Base-by-base conservation (phyloP, 768 basidiomycete genomes). In the Kwoniella newhampshirensis region DNA sequence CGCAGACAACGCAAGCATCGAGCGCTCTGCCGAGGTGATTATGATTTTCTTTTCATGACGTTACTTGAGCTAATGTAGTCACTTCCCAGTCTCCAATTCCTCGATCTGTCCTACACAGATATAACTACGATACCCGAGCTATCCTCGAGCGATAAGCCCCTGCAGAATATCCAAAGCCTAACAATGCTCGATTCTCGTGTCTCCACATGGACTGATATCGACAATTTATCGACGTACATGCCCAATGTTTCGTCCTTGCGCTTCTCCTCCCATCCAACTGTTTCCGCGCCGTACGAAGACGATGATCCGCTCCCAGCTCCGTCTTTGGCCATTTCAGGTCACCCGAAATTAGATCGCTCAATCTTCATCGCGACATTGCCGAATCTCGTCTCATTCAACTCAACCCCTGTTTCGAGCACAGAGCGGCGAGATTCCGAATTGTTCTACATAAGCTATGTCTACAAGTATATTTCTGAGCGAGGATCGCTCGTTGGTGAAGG, bases 401-500 rank as follows among this genome's bases (percentile, higher is more conserved):
- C 65, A 4, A 61, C 65, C 5, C 21, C 41, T 2, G 47, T 73
- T 17, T 54, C 57, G 2, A 3, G 51, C 15, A 44, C 50, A 12
- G 74, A 75, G 39, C 27, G 74, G 37, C 39, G 62, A 25, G 74
- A 75, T 26, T 62, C 74, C 3, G 73, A 75, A 51, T 30, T 63
- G 42, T 60, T 46, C n/a, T 72, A 71, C 37, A 49, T 64, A 4
- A 49, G 51, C 17, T 54, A 58, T 25, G 59, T 60, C 11, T 37
- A 23, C 37, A 66, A 57, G 28, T 18, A 23, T 6, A 18, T 54
- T 32, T 32, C 28, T 8, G 25, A 28, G 7, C 18, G 25, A 9
- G n/a, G 36, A 17, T 4, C 23, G 20, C 8, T 30, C 36, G 26
- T 27, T 1, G 32, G 25, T 45, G 32, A 30, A 11, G 20, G 20